Conservation (phyloP, 1,284 basidiomycete genomes). For the Meira miltonrushii region DNA sequence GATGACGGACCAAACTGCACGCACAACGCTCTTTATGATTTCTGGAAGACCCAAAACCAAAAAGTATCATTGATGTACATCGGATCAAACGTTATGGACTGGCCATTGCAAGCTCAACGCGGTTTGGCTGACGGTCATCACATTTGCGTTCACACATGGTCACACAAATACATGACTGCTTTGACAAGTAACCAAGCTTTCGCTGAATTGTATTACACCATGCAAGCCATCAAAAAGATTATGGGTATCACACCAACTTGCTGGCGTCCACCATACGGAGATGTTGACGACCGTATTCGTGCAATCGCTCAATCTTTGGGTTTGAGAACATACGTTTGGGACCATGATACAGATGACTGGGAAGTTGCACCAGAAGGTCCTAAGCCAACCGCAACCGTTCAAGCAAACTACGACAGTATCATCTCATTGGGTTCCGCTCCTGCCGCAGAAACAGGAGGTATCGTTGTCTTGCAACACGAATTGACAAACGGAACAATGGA, state of each 20-base stretch:
- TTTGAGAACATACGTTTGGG: conserved; percentile 56
- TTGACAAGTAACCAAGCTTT: conserved; percentile 51
- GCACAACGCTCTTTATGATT: conserved; percentile 31
- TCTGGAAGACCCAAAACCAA: conserved; percentile 21
- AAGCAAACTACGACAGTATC: background rate
- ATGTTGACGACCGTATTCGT: conserved; percentile 57
- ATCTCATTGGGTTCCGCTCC: background rate
- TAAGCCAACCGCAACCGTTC: background rate
- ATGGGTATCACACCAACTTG: conserved; percentile 56
- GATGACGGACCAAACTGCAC: conserved; percentile 45
- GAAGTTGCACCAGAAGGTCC: background rate
- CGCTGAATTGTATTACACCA: conserved; percentile 59
- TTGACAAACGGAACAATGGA: background rate
- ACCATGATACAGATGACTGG: background rate
- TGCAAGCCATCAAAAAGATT: conserved; percentile 55
- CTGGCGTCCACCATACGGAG: conserved; percentile 55
- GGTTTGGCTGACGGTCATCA: conserved; percentile 25
- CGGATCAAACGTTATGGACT: conserved; percentile 21
- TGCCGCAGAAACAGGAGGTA: background rate
- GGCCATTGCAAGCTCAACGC: conserved; percentile 23
- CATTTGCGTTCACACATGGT: conserved; percentile 31
- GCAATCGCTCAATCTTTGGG: conserved; percentile 56
- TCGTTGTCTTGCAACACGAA: conserved; percentile 3
- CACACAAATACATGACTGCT: conserved; percentile 24
- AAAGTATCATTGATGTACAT: conserved; percentile 34